Base-by-base conservation (phyloP, 208 protist genomes). In the Trypanosoma lewisi region DNA sequence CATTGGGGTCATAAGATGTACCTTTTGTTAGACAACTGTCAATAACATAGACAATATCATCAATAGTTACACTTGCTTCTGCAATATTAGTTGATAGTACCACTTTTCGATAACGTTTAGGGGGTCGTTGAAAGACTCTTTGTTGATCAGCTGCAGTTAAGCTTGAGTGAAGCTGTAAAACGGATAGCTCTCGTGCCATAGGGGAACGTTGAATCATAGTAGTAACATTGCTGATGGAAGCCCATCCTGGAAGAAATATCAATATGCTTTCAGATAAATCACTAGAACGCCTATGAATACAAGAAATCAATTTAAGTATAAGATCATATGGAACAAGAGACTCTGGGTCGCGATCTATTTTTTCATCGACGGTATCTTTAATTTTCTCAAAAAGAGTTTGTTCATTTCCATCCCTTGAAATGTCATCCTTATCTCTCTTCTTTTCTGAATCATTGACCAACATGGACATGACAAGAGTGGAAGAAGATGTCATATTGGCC, bases 31-130 rank as follows among this genome's bases (percentile, higher is more conserved):
- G 80, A 12, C 97, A 95, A 61, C 81, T 87, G 76, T 99, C 97
- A 75, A 99, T 91, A 17, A 99, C 97, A 70, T 89, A 98, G 30
- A 87, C 79, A 68, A 98, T 83, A 52, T 96, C 94, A 76, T 97
- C 91, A 57, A 99, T 98, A 0, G 97, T 99, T 50, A 99, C 91
- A 58, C 88, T 97, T 9, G 96, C 98, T 75, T 99, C 97, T 17
- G 97, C 97, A 56, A 99, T 98, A 60, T 98, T 98, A 19, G 97
- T 99, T 36, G 96, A 85, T 33, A 99, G 78, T 25, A 99, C 89
- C 11, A 99, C 79, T 74, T 98, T 98, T 30, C 91, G 73, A 54
- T 73, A 85, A 23, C 80, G 58, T 49, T 67, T 60, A 27, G 92
- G 91, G 14, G 94, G 73, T 25, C 79, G 81, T 2, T 80, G 67